Percentiles rank a stretch among this genome's conserved stretches.
phyloP scores from a whole-genome alignment of 1,139 yeast genomes.

The Zhuliangozyma blackwelliae region DNA sequence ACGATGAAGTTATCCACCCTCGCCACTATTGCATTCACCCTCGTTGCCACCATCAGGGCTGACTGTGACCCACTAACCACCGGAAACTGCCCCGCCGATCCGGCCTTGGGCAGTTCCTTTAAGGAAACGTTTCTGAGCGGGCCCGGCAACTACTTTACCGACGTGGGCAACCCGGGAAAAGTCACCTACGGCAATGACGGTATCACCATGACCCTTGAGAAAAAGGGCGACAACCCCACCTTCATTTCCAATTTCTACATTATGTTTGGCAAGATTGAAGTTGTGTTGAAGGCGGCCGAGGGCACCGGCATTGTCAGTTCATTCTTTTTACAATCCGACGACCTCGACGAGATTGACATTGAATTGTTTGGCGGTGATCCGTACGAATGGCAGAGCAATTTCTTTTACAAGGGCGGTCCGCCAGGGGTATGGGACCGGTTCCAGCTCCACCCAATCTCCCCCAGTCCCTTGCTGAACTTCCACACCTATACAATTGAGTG shows the following conservation, averaged over 20 bases:
- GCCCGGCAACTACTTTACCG: conserved; percentile 38
- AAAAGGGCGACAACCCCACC: conserved; percentile 72
- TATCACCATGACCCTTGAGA: conserved; percentile 50
- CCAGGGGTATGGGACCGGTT: conserved; percentile 78
- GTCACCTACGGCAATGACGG: conserved; percentile 37
- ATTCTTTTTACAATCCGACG: conserved; percentile 79
- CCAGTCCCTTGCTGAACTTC: conserved; percentile 49
- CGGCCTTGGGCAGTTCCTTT: conserved; percentile 56
- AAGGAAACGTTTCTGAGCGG: conserved; percentile 41
- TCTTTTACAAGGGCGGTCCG: conserved; percentile 68
- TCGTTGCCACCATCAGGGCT: conserved; percentile 1
- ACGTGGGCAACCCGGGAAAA: conserved; percentile 20
- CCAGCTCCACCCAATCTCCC: conserved; percentile 49
- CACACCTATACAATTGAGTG: conserved; percentile 84
- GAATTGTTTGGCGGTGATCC: conserved; percentile 82
- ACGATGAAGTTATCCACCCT: conserved; percentile 6
- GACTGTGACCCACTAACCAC: conserved; percentile 32
- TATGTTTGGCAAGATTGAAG: conserved; percentile 84
- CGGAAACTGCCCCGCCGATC: conserved; percentile 33
- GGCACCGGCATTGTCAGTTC: conserved; percentile 79
- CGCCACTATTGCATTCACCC: conserved; percentile 6
- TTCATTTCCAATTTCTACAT: conserved; percentile 72
- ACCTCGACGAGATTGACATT: conserved; percentile 79
- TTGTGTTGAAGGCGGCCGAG: conserved; percentile 61
- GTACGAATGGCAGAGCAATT: conserved; percentile 73